A percentile compares a stretch with the other conserved stretches of the same genome.
These are phyloP conservation scores for Lactarius quietus DNA, from an alignment of 768 basidiomycete genomes.

Conservation along the genomic window DNA sequence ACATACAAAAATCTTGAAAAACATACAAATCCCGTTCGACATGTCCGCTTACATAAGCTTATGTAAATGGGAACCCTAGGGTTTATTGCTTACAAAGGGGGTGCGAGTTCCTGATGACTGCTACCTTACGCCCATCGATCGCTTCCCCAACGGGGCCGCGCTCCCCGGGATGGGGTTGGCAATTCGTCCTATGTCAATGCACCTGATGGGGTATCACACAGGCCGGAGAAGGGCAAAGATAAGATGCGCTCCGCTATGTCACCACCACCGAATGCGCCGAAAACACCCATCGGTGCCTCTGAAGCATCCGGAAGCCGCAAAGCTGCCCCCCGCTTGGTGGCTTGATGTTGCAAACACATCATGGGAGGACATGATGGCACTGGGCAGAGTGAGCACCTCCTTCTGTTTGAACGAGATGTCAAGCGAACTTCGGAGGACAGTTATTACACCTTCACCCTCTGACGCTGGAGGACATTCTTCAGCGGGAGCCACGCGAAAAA, in stretches of 20 bases:
- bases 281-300: background rate
- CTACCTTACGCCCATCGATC: background rate
- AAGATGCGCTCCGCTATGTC: slow-evolving; percentile 28
- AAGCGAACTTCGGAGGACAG: slow-evolving; percentile 37
- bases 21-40: too few species aligned
- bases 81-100: too few species aligned
- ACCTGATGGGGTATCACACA: background rate
- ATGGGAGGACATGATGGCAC: slow-evolving; percentile 80
- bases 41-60: too few species aligned
- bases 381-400: slow-evolving; percentile 62
- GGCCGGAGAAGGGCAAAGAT: slow-evolving; percentile 47
- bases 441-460: slow-evolving; percentile 85
- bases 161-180: background rate
- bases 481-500: slow-evolving; percentile 90
- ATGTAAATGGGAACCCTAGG: too few species aligned
- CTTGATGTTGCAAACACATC: slow-evolving; percentile 84
- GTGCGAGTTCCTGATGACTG: too few species aligned
- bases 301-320: slow-evolving; percentile 15
- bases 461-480: slow-evolving; percentile 89
- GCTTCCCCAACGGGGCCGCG: background rate
- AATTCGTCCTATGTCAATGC: background rate
- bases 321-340: slow-evolving; percentile 73
- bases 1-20: too few species aligned
- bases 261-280: background rate
- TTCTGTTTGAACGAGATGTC: background rate